Conservation (phyloP, 768 basidiomycete species). For the Macrolepiota albuminosa region DNA sequence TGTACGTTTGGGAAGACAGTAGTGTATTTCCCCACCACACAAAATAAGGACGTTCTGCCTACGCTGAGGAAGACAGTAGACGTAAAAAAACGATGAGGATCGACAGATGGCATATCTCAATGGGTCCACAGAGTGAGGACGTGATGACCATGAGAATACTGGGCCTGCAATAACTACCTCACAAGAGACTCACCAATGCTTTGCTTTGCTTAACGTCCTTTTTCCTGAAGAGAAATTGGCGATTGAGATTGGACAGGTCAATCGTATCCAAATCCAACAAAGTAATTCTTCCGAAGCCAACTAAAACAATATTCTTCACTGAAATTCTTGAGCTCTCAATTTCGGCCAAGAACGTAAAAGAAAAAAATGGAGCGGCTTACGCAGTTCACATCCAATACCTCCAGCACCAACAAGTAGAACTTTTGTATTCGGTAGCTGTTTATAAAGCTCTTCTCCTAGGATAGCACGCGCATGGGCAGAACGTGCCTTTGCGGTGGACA, state of each 20-base stretch:
- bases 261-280: constrained; percentile 97
- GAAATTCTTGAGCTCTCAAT: constrained; percentile 2
- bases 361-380: constrained; percentile 38
- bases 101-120: neutral
- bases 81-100: neutral
- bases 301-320: constrained; percentile 96
- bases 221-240: constrained; percentile 95
- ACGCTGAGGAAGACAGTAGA: neutral
- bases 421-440: constrained; percentile 53
- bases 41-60: neutral
- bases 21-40: no score
- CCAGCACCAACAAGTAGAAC: constrained; percentile 93
- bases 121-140: neutral
- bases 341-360: neutral
- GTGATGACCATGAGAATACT: neutral
- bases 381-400: constrained; percentile 94
- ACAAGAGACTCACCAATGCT: constrained; percentile 59
- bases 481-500: constrained; percentile 47
- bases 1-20: neutral
- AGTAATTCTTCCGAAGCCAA: constrained; percentile 90
- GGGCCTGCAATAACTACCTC: neutral
- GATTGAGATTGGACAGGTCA: constrained; percentile 94
- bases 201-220: constrained; percentile 98
- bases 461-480: constrained; percentile 69
- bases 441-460: constrained; percentile 68